These are phyloP conservation scores for Cryptococcus depauperatus DNA, from an alignment of 1,284 basidiomycete species.

Conservation along the genomic window DNA sequence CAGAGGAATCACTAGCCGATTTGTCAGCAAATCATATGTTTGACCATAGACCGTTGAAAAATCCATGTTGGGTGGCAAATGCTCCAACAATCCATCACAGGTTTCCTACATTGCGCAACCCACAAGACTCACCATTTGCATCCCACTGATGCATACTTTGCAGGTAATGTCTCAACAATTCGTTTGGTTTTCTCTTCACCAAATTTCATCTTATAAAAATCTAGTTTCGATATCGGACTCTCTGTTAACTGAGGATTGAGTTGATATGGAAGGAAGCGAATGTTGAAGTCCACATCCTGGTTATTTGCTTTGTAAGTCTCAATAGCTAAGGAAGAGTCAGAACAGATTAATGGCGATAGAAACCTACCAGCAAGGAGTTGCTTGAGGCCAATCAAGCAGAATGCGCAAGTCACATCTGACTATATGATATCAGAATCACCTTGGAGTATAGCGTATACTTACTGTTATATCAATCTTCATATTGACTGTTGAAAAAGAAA, in stretches of 20 bases:
- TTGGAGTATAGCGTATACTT: constrained; percentile 2
- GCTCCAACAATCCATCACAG: not conserved
- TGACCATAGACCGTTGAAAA: not conserved
- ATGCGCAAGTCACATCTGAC: constrained; percentile 38
- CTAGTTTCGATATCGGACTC: constrained; percentile 24
- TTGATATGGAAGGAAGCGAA: constrained; percentile 42
- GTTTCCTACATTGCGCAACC: not conserved
- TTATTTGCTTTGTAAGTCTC: constrained; percentile 19
- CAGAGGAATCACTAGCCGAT: constrained; percentile 27
- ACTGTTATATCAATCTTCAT: constrained; percentile 29
- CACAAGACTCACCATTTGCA: constrained; percentile 36
- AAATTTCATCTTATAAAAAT: constrained; percentile 37
- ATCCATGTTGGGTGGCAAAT: not conserved
- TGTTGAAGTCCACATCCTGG: constrained; percentile 19
- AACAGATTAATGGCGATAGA: not conserved
- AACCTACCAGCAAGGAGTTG: constrained; percentile 27
- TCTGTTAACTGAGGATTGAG: constrained; percentile 34
- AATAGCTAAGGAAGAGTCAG: constrained; percentile 14
- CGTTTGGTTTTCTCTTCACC: constrained; percentile 32
- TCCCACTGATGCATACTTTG: constrained; percentile 38
- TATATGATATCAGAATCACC: constrained; percentile 5
- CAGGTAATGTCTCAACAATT: constrained; percentile 29
- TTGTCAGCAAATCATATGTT: not conserved
- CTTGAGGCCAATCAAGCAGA: constrained; percentile 38
- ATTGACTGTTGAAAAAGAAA: not conserved